phyloP scores from a whole-genome alignment of 306 rosid genomes.

The Rubus idaeus region DNA sequence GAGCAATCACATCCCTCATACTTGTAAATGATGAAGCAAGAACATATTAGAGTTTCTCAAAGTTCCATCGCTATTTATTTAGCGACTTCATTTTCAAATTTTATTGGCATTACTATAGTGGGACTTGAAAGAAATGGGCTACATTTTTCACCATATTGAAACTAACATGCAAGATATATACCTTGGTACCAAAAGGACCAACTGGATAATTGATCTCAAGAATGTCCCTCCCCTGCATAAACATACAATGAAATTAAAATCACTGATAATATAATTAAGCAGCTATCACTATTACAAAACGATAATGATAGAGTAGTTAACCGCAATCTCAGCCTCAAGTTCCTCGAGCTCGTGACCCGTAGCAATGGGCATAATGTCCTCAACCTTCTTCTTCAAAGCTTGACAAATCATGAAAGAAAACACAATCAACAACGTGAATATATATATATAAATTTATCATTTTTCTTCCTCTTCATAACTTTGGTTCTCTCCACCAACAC shows the following conservation, averaged over 20 bases:
- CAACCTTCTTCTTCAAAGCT: slow-evolving; percentile 29
- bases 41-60: not conserved
- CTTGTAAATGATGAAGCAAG: not conserved
- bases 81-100: too few species aligned
- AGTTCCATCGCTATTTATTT: not conserved
- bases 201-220: slow-evolving; percentile 46
- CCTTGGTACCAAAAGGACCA: slow-evolving; percentile 52
- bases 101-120: too few species aligned
- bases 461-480: too few species aligned
- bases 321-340: slow-evolving; percentile 40
- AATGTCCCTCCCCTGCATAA: slow-evolving; percentile 40
- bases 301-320: not conserved
- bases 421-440: not conserved
- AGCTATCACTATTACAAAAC: not conserved
- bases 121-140: too few species aligned
- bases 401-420: slow-evolving; percentile 4
- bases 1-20: not conserved
- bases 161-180: not conserved
- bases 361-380: slow-evolving; percentile 34
- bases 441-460: too few species aligned
- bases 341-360: slow-evolving; percentile 48
- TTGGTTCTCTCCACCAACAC: not conserved
- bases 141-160: not conserved
- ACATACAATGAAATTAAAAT: slow-evolving; percentile 12
- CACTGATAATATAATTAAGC: not conserved